phyloP scores from a whole-genome alignment of 208 protist genomes.

The Blastocrithidia nonstop region DNA sequence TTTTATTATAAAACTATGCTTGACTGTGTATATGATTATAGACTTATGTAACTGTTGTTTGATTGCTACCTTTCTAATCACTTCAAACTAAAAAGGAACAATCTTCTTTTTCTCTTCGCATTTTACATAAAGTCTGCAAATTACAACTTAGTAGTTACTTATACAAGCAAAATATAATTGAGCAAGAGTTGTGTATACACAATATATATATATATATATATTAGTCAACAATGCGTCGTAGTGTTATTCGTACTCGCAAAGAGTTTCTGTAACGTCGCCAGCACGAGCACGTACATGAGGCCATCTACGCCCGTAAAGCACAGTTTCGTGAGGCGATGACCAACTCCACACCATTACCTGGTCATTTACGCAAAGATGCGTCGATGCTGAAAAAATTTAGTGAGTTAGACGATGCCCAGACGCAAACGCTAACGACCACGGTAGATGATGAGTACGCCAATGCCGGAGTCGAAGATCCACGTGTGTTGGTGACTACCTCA shows the following conservation, averaged over 20 bases:
- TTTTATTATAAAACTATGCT: no score
- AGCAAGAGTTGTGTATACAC: no score
- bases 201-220: background rate
- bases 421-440: conserved; percentile 30
- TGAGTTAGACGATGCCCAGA: conserved; percentile 81
- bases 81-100: no score
- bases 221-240: conserved; percentile 44
- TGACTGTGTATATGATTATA: no score
- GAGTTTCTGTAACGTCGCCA: conserved; percentile 77
- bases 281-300: conserved; percentile 69
- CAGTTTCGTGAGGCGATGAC: conserved; percentile 73
- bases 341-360: conserved; percentile 61
- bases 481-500: conserved; percentile 98
- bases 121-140: no score
- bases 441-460: conserved; percentile 96
- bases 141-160: background rate
- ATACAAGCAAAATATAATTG: conserved; percentile 4
- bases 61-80: no score
- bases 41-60: no score
- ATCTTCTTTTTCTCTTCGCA: background rate
- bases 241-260: conserved; percentile 65
- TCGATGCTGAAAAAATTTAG: conserved; percentile 74
- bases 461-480: conserved; percentile 93
- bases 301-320: conserved; percentile 57
- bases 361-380: conserved; percentile 73